Percentiles rank a stretch among this genome's conserved stretches.
These are phyloP conservation scores for Comarum palustre DNA, from an alignment of 306 rosid species.

Conservation along the genomic window DNA sequence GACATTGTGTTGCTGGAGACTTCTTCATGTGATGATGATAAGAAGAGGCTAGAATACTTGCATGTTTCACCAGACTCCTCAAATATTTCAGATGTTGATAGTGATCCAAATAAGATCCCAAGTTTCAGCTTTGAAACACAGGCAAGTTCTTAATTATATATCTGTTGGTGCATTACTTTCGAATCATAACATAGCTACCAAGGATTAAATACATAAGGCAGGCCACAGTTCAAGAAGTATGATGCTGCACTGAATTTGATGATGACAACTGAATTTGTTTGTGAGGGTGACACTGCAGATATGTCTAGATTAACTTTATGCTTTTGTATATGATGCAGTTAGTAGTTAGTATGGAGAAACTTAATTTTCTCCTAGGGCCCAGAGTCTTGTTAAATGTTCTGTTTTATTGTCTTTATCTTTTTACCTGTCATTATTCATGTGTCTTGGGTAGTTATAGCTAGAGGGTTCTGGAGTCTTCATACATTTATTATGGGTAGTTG, in stretches of 20 bases:
- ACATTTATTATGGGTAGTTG: not conserved
- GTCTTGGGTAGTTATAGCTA: not conserved
- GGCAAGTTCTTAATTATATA: constrained; percentile 36
- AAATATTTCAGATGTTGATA: constrained; percentile 33
- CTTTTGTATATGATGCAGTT: not conserved
- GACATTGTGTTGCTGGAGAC: constrained; percentile 50
- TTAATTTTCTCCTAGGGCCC: too few species aligned
- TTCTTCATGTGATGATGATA: constrained; percentile 44
- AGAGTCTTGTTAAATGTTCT: too few species aligned
- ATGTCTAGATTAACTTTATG: not conserved
- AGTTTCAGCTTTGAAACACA: constrained; percentile 96
- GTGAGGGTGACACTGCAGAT: not conserved
- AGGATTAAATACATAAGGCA: not conserved
- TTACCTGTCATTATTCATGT: too few species aligned
- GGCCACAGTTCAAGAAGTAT: not conserved
- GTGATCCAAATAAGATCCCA: constrained; percentile 45
- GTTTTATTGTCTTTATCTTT: too few species aligned
- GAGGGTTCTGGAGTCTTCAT: not conserved
- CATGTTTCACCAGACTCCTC: constrained; percentile 42
- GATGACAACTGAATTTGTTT: not conserved
- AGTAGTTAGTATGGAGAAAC: too few species aligned
- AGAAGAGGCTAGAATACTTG: constrained; percentile 36
- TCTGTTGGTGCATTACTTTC: not conserved
- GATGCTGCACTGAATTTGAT: not conserved
- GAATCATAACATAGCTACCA: not conserved